Conservation (phyloP, 306 rosid species). For the Citrullus mucosospermus region DNA sequence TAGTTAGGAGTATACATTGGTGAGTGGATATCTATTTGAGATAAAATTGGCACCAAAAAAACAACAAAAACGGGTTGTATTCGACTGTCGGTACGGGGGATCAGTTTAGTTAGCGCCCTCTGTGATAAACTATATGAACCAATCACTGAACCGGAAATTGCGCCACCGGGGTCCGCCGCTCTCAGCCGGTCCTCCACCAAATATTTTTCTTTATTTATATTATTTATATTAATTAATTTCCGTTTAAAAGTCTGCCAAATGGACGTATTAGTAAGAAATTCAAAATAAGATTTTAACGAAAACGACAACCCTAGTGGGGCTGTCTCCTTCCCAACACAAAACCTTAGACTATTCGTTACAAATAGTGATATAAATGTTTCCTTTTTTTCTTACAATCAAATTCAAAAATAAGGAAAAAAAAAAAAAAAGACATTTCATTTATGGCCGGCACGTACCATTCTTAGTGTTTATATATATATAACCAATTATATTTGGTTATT, state of each 20-base stretch:
- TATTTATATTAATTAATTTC: neutral
- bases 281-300: neutral
- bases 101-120: no score
- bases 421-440: neutral
- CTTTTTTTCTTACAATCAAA: neutral
- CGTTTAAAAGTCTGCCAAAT: neutral
- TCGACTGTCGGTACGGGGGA: no score
- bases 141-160: neutral
- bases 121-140: neutral
- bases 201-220: no score
- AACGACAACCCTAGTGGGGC: neutral
- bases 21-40: no score
- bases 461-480: neutral
- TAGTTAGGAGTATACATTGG: no score
- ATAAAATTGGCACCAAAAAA: no score
- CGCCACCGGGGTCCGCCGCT: neutral
- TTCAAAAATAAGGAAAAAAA: neutral
- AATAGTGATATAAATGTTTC: neutral
- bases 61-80: no score
- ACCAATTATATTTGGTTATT: neutral
- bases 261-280: neutral
- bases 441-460: neutral
- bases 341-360: neutral
- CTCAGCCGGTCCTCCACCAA: neutral
- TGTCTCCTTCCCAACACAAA: neutral